These are phyloP conservation scores for Passiflora organensis DNA, from an alignment of 345 rosid species.

Conservation along the genomic window DNA sequence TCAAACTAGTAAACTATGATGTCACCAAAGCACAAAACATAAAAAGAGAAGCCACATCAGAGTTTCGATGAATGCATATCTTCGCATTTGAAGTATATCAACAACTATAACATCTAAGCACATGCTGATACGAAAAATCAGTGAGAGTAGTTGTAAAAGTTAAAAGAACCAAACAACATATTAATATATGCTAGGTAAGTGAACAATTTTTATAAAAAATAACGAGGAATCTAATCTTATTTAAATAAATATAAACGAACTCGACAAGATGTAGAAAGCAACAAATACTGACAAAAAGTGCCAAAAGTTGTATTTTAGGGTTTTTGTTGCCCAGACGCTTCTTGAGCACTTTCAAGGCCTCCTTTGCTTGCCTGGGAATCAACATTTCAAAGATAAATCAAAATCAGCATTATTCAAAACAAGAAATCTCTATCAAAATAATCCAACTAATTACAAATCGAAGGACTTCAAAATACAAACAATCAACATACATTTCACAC, in stretches of 20 bases:
- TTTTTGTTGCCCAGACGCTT: conserved; percentile 82
- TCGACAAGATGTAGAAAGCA: conserved; percentile 3
- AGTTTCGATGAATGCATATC: no score
- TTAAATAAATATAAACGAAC: conserved; percentile 5
- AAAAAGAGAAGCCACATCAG: background rate
- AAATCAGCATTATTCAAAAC: background rate
- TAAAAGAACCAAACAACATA: no score
- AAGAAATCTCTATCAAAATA: no score
- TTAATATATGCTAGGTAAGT: no score
- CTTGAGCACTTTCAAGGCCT: conserved; percentile 82
- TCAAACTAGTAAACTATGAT: background rate
- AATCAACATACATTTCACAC: no score
- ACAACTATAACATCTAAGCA: no score
- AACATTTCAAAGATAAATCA: conserved; percentile 5
- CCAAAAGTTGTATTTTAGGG: conserved; percentile 82
- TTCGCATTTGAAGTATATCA: no score
- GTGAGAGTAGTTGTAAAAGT: background rate
- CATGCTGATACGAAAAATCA: no score
- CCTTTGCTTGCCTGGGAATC: conserved; percentile 77
- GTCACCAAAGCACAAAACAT: background rate
- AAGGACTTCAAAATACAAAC: no score
- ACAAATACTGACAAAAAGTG: conserved; percentile 66
- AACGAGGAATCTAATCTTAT: no score
- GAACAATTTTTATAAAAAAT: no score
- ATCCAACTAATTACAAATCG: no score